Conservation (phyloP, 116 monocot genomes). For the Dioscorea cayenensis region DNA sequence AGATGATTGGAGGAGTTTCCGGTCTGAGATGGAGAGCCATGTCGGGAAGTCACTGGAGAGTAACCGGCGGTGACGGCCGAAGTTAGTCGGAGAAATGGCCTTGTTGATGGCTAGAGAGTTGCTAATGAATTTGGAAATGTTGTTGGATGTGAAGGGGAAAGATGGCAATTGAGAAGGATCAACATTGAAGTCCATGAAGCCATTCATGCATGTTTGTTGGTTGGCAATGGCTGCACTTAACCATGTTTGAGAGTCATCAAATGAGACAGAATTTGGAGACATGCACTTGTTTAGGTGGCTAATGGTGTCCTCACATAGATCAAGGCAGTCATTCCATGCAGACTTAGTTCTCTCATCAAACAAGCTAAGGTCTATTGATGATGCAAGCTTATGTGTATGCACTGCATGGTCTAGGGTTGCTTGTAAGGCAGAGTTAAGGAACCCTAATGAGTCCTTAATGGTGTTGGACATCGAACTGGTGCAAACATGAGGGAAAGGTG, state of each 20-base stretch:
- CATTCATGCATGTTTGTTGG: constrained; percentile 33
- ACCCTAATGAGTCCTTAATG: neutral
- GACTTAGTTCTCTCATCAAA: constrained; percentile 10
- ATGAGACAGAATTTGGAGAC: neutral
- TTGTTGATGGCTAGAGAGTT: constrained; percentile 42
- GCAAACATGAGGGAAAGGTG: constrained; percentile 35
- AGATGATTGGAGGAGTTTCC: constrained; percentile 33
- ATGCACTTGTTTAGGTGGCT: constrained; percentile 19
- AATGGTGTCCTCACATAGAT: constrained; percentile 31
- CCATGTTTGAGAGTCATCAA: constrained; percentile 35
- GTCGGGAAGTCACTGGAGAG: constrained; percentile 31
- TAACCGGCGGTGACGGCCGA: constrained; percentile 15
- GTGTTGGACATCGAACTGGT: neutral
- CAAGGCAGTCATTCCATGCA: constrained; percentile 40
- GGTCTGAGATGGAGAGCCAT: constrained; percentile 30
- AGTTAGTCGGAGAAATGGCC: neutral
- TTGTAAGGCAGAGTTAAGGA: constrained; percentile 7
- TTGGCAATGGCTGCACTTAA: constrained; percentile 38
- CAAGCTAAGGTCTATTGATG: neutral
- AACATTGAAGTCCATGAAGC: constrained; percentile 28
- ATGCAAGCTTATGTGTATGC: constrained; percentile 1
- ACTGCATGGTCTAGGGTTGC: constrained; percentile 9
- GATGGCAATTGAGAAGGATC: neutral
- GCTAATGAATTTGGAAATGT: constrained; percentile 25
- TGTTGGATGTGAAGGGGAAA: constrained; percentile 13